Base-by-base conservation (phyloP, 1,284 basidiomycete genomes). In the Trichosporon coremiiforme region DNA sequence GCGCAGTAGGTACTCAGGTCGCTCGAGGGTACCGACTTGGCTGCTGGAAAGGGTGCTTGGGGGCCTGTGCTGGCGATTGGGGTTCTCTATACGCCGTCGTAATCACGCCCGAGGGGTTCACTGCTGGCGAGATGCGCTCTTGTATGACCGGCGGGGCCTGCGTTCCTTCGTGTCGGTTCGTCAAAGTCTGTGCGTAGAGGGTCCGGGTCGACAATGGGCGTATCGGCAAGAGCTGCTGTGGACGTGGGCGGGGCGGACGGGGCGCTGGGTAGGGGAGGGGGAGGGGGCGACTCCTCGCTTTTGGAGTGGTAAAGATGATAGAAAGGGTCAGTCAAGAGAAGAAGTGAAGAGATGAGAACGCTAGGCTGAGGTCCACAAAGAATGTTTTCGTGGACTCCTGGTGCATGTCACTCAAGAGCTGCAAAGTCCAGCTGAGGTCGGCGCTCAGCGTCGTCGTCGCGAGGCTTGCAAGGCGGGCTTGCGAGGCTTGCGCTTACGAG, bases 1-100 rank as follows among this genome's bases (percentile, higher is more conserved):
- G 92, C 64, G 22, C 50, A 64, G 64, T 65, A 15, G 41, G 41
- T 41, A 12, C 38, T 17, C 38, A 17, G 38, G 38, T 12, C 13
- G 15, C 13, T 41, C 38, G 38, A 12, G 12, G 8, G 9, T 41
- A 12, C 38, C 38, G 41, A n/a, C 41, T n/a, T n/a, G 9, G 41
- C 41, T n/a, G 41, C 17, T n/a, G 41, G 41, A n/a, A n/a, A 45
- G 41, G 41, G 41, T 45, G 41, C 17, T 45, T 9, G 17, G 41
- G 17, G 41, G 41, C 17, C 41, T 45, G 41, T 45, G 41, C 41
- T 45, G 41, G 25, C 25, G 25, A 25, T 25, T 25, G 25, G 17
- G 41, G 41, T 4, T 4, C 41, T 45, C 41, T 15, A 45, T 45
- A n/a, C 41, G 41, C 17, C 12, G 17, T 17, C 17, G 4, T 45